Conservation (phyloP, 2,329 filamentous ascomycete genomes). For the Neophaeococcomyces mojaviensis region DNA sequence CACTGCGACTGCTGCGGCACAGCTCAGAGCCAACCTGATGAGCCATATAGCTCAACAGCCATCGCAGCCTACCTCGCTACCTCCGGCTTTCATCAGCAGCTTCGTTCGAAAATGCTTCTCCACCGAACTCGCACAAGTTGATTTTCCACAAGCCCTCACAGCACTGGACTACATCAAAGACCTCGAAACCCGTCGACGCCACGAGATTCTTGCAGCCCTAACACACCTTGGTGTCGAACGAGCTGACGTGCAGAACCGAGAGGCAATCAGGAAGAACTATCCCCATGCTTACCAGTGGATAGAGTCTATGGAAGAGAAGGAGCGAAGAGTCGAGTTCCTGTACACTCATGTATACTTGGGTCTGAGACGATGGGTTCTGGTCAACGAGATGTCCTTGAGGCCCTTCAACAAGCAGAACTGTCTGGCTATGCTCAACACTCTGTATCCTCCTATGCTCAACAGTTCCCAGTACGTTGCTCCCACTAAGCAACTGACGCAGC, state of each 20-base stretch:
- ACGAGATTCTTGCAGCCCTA: conserved; percentile 50
- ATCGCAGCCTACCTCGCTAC: conserved; percentile 54
- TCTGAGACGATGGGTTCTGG: conserved; percentile 57
- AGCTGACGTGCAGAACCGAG: conserved; percentile 41
- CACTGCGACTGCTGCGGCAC: conserved; percentile 29
- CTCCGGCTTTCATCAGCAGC: conserved; percentile 54
- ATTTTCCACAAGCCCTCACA: conserved; percentile 59
- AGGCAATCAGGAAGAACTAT: conserved; percentile 43
- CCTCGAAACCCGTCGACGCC: conserved; percentile 52
- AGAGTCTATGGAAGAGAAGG: conserved; percentile 43
- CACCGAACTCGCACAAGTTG: conserved; percentile 48
- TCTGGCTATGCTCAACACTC: conserved; percentile 60
- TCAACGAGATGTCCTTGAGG: conserved; percentile 56
- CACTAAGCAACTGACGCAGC: conserved; percentile 45
- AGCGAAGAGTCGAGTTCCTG: conserved; percentile 44
- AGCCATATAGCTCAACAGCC: conserved; percentile 51
- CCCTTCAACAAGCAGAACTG: conserved; percentile 60
- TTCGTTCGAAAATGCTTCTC: conserved; percentile 56
- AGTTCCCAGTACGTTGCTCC: conserved; percentile 37
- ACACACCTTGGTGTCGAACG: conserved; percentile 49
- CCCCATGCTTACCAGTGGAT: conserved; percentile 52
- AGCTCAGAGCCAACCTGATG: conserved; percentile 36
- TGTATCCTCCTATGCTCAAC: conserved; percentile 49
- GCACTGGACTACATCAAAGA: conserved; percentile 60
- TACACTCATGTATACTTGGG: conserved; percentile 57